Evolutionary conservation across 441 rosid species (phyloP), one percentile per base, ranked within the genome.

Genomic region (Adansonia gregorii): DNA sequence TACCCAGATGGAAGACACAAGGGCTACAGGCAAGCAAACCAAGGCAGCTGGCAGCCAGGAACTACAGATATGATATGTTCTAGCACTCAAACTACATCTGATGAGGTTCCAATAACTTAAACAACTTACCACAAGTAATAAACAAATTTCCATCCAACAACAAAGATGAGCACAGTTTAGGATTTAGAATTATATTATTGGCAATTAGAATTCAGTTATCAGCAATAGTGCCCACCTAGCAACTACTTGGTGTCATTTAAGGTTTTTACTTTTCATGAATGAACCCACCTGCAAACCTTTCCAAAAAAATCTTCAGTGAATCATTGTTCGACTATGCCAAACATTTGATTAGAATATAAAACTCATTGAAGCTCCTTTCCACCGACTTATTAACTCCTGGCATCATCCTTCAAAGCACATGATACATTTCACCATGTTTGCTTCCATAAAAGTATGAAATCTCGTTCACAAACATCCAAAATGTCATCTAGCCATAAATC

Each of bases 401-500:
- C 20, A 67, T 22, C 72, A 20, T 19, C 52, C 14, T 19, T 67
- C 39, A 6, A 67, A 20, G 55, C 35, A 67, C 27, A 67, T 20
- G 17, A 67, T 15, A 22, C 73, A 20, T 22, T 19, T 12, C 43
- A 70, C 54, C 31, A 12, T 56, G 41, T 56, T 58, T 58, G 54
- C 76, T 56, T 73, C 67, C 17, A 56, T 19, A 39, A 35, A 39
- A 39, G 12, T 24, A 9, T 24, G 43, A 15, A n/a, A 35, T 35
- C 64, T 35, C 51, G 12, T 35, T 72, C 14, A n/a, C 7, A n/a
- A 72, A 56, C 49, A 55, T 72, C 65, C 9, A 55, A 72, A 31
- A 55, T 2, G 17, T 17, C 24, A 72, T 72, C 35, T n/a, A 55
- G 35, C 51, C 65, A 72, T 72, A 39, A 55, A 17, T 72, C 65